A percentile compares a stretch with the other conserved stretches of the same genome.
Conservation (phyloP, 2,329 filamentous ascomycete species). For the Purpureocillium lavendulum region DNA sequence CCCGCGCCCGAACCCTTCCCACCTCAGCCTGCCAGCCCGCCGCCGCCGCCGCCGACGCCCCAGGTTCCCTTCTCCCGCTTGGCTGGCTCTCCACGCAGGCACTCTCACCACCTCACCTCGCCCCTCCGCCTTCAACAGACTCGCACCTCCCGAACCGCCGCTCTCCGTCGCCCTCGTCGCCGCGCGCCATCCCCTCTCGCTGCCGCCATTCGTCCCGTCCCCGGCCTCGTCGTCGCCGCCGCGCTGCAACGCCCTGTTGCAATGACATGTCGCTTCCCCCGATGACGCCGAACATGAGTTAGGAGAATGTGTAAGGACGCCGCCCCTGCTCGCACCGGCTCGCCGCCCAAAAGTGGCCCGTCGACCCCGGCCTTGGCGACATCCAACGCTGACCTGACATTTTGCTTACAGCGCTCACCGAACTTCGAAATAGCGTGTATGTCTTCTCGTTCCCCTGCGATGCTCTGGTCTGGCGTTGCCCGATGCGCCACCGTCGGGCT, state of each 20-base stretch:
- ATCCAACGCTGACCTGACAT: conserved; percentile 21
- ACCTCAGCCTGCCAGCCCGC: neutral
- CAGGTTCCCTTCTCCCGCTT: conserved; percentile 5
- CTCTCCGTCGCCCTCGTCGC: too few species aligned
- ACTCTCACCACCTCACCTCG: too few species aligned
- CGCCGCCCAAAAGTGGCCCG: conserved; percentile 5
- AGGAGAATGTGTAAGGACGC: conserved; percentile 31
- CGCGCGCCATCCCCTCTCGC: too few species aligned
- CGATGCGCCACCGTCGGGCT: conserved; percentile 5
- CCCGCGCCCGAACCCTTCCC: too few species aligned
- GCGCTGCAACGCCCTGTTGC: conserved; percentile 4
- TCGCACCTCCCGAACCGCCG: too few species aligned
- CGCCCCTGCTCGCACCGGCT: conserved; percentile 2
- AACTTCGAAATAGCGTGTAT: conserved; percentile 44
- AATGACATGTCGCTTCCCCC: conserved; percentile 22
- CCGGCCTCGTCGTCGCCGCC: too few species aligned
- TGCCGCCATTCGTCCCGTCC: too few species aligned
- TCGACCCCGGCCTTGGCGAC: conserved; percentile 11
- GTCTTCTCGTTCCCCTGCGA: conserved; percentile 13
- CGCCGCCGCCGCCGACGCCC: neutral
- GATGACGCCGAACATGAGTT: conserved; percentile 27
- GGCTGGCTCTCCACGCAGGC: too few species aligned
- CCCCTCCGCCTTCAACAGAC: too few species aligned
- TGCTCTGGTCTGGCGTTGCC: conserved; percentile 7
- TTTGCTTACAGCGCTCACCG: conserved; percentile 32